Percentiles rank a stretch among this genome's conserved stretches.
phyloP scores from a whole-genome alignment of 768 basidiomycete species.

The Tricholoma bakamatsutake region DNA sequence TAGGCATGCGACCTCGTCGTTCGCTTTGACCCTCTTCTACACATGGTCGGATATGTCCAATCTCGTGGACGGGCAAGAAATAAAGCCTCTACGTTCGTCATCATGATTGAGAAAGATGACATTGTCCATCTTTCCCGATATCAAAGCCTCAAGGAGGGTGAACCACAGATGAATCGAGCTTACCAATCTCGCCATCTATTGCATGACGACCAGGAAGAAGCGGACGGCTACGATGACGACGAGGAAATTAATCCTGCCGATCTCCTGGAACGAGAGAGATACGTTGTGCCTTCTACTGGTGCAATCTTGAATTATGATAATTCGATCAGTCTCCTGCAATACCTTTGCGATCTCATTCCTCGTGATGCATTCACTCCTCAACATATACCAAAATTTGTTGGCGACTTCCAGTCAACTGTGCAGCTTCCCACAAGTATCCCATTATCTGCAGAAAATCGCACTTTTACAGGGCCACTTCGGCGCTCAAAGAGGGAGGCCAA shows the following conservation, averaged over 20 bases:
- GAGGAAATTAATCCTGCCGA: constrained; percentile 44
- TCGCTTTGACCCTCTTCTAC: constrained; percentile 76
- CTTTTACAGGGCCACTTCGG: constrained; percentile 53
- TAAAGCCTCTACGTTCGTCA: constrained; percentile 67
- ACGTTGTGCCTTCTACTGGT: constrained; percentile 63
- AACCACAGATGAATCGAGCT: constrained; percentile 56
- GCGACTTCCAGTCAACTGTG: constrained; percentile 54
- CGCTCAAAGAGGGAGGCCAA: constrained; percentile 77
- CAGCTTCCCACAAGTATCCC: constrained; percentile 64
- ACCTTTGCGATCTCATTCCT: constrained; percentile 75
- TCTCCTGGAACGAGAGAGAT: constrained; percentile 63
- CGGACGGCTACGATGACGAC: constrained; percentile 37
- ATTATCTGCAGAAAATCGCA: constrained; percentile 45
- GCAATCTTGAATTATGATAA: constrained; percentile 79
- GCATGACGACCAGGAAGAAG: constrained; percentile 29
- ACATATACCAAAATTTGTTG: constrained; percentile 55
- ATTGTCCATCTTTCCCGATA: constrained; percentile 53
- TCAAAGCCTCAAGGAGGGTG: constrained; percentile 47
- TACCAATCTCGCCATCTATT: constrained; percentile 50
- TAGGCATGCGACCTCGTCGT: constrained; percentile 83
- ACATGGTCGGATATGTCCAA: constrained; percentile 86
- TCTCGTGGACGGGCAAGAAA: constrained; percentile 83
- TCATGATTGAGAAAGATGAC: constrained; percentile 71
- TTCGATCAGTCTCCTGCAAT: constrained; percentile 62
- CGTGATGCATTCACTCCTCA: constrained; percentile 61